Evolutionary conservation across 75 land plant genomes (phyloP), one percentile per base, ranked within the genome.

Genomic region (Azolla pinnata): DNA sequence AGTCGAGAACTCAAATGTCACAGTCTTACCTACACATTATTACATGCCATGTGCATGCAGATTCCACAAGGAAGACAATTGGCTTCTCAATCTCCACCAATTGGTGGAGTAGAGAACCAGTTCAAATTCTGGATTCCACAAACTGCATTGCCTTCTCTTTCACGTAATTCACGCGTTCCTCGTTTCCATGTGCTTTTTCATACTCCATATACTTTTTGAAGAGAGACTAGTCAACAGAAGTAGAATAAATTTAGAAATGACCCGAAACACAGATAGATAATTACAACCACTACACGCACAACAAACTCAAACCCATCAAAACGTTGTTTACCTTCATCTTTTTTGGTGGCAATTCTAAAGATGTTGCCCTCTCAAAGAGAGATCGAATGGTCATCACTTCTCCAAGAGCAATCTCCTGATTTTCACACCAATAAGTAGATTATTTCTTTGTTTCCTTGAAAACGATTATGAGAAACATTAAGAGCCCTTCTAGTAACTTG

Each of bases 151-250:
- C 97, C 62, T 83, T 92, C 42, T n/a, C 70, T 54, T 81, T 88
- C 28, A 92, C 97, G 61, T 68, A 71, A 25, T 92, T 84, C 16
- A 92, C 67, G 17, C 79, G 67, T 27, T 76, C 78, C 58, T 81
- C 90, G 62, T 88, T 83, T 0, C 96, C 87, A 21, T 63, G 65
- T 30, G 80, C 67, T 69, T 81, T 79, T 62, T 92, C 97, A 67
- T 73, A 92, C 27, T 78, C 75, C 19, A 85, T 79, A 57, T 85
- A 92, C 68, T 85, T 92, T 67, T 88, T 88, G 67, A 92, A 88
- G 17, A 90, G 64, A 60, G 76, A 83, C 96, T 90, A 84, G 67
- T 72, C 55, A 35, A 20, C 10, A 28, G 45, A 42, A n/a, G n/a
- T n/a, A n/a, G n/a, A n/a, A n/a, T n/a, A n/a, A 20, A 29, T 14